Conservation (phyloP, 31 red algal genomes). For the Bonnemaisonia californica region DNA sequence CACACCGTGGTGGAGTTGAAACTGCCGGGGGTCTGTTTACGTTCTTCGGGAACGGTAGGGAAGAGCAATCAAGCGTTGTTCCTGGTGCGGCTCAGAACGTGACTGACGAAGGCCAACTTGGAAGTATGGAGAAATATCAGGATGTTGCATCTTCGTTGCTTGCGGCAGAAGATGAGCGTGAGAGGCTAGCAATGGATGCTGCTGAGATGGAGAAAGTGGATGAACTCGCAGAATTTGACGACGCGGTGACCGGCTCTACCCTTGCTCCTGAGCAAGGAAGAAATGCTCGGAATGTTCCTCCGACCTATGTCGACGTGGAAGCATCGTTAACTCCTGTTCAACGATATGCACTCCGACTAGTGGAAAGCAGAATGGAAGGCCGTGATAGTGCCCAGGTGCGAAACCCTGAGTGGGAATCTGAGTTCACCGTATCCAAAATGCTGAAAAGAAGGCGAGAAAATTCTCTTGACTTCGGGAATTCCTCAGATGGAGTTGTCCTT, state of each 20-base stretch:
- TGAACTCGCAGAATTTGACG: conserved; percentile 55
- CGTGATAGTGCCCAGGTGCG: background rate
- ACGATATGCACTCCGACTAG: conserved; percentile 63
- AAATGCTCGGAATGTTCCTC: background rate
- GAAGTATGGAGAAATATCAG: conserved; percentile 26
- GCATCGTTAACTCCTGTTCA: conserved; percentile 57
- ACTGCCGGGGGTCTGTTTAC: background rate
- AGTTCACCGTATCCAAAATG: conserved; percentile 28
- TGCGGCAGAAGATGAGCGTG: conserved; percentile 63
- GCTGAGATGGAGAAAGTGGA: conserved; percentile 38
- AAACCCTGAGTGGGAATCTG: conserved; percentile 16
- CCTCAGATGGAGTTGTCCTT: conserved; percentile 14
- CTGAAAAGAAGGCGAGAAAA: conserved; percentile 2
- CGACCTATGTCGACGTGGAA: conserved; percentile 28
- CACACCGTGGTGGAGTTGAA: background rate
- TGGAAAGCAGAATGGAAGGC: conserved; percentile 28
- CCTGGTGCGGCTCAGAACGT: background rate
- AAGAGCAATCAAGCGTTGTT: background rate
- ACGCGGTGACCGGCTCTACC: background rate
- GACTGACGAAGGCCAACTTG: background rate
- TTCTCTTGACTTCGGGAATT: background rate
- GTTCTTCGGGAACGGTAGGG: background rate
- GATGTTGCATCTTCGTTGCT: conserved; percentile 45
- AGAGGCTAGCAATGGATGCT: conserved; percentile 27
- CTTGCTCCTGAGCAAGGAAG: background rate